A percentile compares a stretch with the other conserved stretches of the same genome.
phyloP scores from a whole-genome alignment of 1,139 yeast species.

The Magnusiomyces tetraspermus region DNA sequence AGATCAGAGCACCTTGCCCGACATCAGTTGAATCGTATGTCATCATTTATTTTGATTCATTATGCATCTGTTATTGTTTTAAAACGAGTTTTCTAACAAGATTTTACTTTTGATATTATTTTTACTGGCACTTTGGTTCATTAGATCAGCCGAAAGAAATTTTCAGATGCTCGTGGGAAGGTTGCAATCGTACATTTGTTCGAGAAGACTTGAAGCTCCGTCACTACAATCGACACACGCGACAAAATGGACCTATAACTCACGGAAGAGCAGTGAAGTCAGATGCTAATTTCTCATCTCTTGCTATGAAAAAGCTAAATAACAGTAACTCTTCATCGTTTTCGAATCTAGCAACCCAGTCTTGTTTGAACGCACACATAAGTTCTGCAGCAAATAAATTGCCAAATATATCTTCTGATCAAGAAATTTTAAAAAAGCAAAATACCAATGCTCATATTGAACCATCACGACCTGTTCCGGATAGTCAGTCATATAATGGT shows the following conservation, averaged over 20 bases:
- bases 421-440: too few relatives aligned
- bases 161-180: constrained; percentile 12
- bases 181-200: constrained; percentile 12
- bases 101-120: not conserved
- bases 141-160: constrained; percentile 12
- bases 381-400: too few relatives aligned
- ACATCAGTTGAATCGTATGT: constrained; percentile 25
- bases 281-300: not conserved
- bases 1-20: constrained; percentile 39
- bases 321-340: too few relatives aligned
- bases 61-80: not conserved
- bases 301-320: too few relatives aligned
- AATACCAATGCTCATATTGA: too few relatives aligned
- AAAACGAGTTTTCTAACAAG: not conserved
- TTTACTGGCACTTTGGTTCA: too few relatives aligned
- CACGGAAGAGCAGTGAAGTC: not conserved
- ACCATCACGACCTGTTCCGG: too few relatives aligned
- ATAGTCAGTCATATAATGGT: too few relatives aligned
- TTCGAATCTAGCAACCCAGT: too few relatives aligned
- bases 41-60: not conserved
- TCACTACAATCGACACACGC: constrained; percentile 12
- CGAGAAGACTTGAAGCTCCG: constrained; percentile 13
- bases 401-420: too few relatives aligned
- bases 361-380: too few relatives aligned
- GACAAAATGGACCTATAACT: not conserved